Conservation (phyloP, 1,139 yeast species). For the Taphrina populina region DNA sequence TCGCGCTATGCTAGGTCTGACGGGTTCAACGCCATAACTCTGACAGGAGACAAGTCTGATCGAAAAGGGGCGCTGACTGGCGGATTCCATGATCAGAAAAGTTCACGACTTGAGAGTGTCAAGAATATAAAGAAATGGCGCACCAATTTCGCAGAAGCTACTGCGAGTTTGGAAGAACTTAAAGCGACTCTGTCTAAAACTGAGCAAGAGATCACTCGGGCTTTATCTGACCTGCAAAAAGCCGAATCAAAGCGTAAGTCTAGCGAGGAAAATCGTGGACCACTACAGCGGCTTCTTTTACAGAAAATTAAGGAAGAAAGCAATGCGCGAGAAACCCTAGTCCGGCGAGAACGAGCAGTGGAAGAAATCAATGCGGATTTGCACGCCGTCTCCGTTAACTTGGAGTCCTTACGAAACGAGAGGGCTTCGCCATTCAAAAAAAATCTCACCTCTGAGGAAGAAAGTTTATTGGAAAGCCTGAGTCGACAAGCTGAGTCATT, state of each 20-base stretch:
- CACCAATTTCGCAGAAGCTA: conserved; percentile 50
- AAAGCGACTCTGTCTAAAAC: conserved; percentile 47
- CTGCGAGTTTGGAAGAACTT: conserved; percentile 47
- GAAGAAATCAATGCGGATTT: conserved; percentile 45
- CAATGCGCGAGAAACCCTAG: conserved; percentile 40
- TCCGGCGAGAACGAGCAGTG: conserved; percentile 37
- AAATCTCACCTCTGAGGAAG: conserved; percentile 54
- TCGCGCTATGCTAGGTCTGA: conserved; percentile 63
- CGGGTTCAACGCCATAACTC: conserved; percentile 73
- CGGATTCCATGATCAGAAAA: conserved; percentile 73
- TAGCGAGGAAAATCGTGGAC: conserved; percentile 50
- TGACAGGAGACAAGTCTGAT: conserved; percentile 89
- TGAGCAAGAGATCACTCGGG: conserved; percentile 51
- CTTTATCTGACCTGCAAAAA: conserved; percentile 53
- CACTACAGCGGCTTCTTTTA: conserved; percentile 50
- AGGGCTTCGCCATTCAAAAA: conserved; percentile 56
- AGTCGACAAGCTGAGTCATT: conserved; percentile 46
- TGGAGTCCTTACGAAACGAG: conserved; percentile 54
- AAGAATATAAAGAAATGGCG: conserved; percentile 57
- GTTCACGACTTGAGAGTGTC: conserved; percentile 70
- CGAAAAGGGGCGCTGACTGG: conserved; percentile 82
- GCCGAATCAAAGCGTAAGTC: conserved; percentile 51
- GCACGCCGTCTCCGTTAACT: conserved; percentile 39
- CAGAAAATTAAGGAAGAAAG: conserved; percentile 49
- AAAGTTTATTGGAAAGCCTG: conserved; percentile 47